Percentiles rank a stretch among this genome's conserved stretches.
phyloP scores from a whole-genome alignment of 495 filamentous ascomycete genomes.

The Talaromyces borbonicus region DNA sequence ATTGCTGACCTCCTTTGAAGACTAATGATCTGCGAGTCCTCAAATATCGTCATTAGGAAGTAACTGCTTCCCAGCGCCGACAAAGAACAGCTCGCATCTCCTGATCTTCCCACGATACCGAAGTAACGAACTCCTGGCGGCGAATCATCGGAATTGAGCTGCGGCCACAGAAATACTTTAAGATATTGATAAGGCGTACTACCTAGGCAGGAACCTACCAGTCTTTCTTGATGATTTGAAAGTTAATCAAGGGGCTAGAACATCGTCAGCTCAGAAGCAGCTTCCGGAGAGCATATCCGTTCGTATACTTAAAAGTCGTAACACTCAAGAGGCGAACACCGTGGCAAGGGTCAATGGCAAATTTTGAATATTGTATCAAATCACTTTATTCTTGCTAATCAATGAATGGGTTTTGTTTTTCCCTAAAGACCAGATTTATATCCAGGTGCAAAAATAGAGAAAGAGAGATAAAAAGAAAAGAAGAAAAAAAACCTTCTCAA shows the following conservation, averaged over 20 bases:
- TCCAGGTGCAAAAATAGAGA: no score
- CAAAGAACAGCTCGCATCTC: background rate
- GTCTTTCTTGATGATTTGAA: background rate
- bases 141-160: constrained; percentile 5
- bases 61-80: background rate
- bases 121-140: constrained; percentile 3
- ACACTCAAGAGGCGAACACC: background rate
- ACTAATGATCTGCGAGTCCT: no score
- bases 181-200: background rate
- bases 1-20: no score
- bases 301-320: background rate
- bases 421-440: no score
- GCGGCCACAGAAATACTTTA: background rate
- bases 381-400: no score
- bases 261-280: background rate
- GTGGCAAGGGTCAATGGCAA: background rate
- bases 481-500: no score
- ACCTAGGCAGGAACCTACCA: background rate
- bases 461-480: no score
- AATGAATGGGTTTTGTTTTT: no score
- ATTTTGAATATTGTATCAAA: no score
- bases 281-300: constrained; percentile 3
- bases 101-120: background rate
- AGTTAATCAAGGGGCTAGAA: constrained; percentile 4
- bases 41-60: constrained; percentile 1